Evolutionary conservation across 495 filamentous ascomycete species (phyloP), one percentile per base, ranked within the genome.

Genomic region (Haplographium delicatum): DNA sequence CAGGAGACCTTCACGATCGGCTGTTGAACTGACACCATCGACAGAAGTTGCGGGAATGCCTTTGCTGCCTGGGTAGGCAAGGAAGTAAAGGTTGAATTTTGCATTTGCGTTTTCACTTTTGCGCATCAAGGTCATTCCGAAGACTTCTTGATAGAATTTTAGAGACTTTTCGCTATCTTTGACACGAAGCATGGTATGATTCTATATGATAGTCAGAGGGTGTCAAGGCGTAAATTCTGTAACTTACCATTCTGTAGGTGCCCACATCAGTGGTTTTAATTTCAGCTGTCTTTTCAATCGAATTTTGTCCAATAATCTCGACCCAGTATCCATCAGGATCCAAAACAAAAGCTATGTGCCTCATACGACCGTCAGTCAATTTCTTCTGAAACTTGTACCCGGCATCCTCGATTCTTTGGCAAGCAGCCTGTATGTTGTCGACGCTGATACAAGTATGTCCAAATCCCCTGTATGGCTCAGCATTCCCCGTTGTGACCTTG

Each of bases 361-460:
- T 78, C 88, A 96, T 96, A 18, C 83, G 76, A 0, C 91, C 93
- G 46, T 98, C 91, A 2, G 79, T 78, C 31, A 96, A 65, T 63
- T 86, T 90, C 82, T 98, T 96, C 76, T 97, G 87, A 72, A 96
- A 97, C 23, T 74, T 74, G 66, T 96, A 95, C 0, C 90, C 90
- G 4, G 87, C 89, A 54, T 89, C 86, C 66, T 91, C 88, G 58
- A 98, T 74, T 49, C 88, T 77, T 71, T 87, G 68, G 74, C 93
- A 97, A 7, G 91, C 89, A 5, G 80, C 85, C 68, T 95, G 82
- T 54, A 97, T 82, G 69, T 95, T 86, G 67, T 96, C 91, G 28
- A 96, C 90, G 20, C 80, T 80, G 65, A 98, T 78, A 61, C 85
- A 88, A 23, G 88, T 78, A 68, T 98, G 93, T 16, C 93, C 91